Conservation (phyloP, 208 protist species). For the Crithidia acanthocephali region DNA sequence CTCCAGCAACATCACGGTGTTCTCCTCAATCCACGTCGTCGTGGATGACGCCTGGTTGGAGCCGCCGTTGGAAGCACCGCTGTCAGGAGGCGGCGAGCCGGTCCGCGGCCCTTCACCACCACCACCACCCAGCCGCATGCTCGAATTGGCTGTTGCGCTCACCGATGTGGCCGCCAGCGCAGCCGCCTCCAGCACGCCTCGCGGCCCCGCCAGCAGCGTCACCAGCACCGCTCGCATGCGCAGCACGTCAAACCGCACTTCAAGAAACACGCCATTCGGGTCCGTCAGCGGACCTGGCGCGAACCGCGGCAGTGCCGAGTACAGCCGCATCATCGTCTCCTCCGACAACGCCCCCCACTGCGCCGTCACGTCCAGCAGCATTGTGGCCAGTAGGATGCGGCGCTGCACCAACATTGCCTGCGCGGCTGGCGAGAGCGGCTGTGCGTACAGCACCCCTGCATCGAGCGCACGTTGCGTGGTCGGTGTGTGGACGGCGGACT, state of each 20-base stretch:
- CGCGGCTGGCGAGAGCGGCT: slow-evolving; percentile 12
- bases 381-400: slow-evolving; percentile 41
- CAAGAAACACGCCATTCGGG: slow-evolving; percentile 70
- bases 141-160: not conserved
- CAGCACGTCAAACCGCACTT: slow-evolving; percentile 45
- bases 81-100: not conserved
- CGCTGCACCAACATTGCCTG: slow-evolving; percentile 23
- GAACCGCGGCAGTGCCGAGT: slow-evolving; percentile 25
- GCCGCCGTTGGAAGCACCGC: not conserved
- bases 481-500: slow-evolving; percentile 21
- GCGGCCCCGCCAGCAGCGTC: slow-evolving; percentile 33
- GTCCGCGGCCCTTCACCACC: no score
- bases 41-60: not conserved
- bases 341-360: slow-evolving; percentile 30
- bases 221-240: slow-evolving; percentile 47
- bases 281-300: slow-evolving; percentile 39
- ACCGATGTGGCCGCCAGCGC: slow-evolving; percentile 1
- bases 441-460: slow-evolving; percentile 22
- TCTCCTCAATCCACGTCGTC: slow-evolving; percentile 35
- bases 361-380: slow-evolving; percentile 38
- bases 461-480: slow-evolving; percentile 36
- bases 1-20: slow-evolving; percentile 37
- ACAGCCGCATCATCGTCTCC: slow-evolving; percentile 32
- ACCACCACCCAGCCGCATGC: not conserved
- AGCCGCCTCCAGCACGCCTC: slow-evolving; percentile 15